These are phyloP conservation scores for Suillus variegatus DNA, from an alignment of 768 basidiomycete genomes.

Conservation along the genomic window DNA sequence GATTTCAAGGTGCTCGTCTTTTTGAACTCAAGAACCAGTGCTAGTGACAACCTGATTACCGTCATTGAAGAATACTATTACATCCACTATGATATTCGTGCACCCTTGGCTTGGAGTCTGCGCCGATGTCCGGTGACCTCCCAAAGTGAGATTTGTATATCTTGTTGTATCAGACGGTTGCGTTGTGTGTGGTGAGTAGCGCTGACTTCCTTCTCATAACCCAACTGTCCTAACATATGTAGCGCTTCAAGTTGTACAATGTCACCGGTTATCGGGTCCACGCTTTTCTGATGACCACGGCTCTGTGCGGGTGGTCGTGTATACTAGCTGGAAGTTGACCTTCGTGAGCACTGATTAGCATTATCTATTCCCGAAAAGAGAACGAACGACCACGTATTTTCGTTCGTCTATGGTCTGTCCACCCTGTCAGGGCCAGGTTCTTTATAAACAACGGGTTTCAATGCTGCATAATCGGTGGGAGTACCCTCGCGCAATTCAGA, in stretches of 20 bases:
- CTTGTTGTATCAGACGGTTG: neutral
- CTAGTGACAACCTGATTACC: slow-evolving; percentile 77
- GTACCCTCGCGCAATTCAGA: no score
- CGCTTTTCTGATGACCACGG: neutral
- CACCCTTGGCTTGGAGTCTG: neutral
- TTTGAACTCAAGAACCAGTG: neutral
- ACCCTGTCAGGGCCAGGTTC: no score
- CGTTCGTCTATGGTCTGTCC: no score
- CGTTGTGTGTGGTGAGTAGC: neutral
- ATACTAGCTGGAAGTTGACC: neutral
- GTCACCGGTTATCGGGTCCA: neutral
- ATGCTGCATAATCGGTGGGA: no score
- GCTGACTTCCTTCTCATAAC: neutral
- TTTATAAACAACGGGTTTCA: no score
- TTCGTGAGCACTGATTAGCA: neutral
- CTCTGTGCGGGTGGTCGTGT: neutral
- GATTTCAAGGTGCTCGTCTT: neutral
- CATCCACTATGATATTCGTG: neutral
- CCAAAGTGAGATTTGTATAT: neutral
- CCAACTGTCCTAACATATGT: neutral
- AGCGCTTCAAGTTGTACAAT: neutral
- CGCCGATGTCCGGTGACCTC: neutral
- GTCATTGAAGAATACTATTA: slow-evolving; percentile 52
- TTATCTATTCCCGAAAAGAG: neutral
- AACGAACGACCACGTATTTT: no score